phyloP scores from a whole-genome alignment of 768 basidiomycete genomes.

The Phanerodontia chrysosporium region DNA sequence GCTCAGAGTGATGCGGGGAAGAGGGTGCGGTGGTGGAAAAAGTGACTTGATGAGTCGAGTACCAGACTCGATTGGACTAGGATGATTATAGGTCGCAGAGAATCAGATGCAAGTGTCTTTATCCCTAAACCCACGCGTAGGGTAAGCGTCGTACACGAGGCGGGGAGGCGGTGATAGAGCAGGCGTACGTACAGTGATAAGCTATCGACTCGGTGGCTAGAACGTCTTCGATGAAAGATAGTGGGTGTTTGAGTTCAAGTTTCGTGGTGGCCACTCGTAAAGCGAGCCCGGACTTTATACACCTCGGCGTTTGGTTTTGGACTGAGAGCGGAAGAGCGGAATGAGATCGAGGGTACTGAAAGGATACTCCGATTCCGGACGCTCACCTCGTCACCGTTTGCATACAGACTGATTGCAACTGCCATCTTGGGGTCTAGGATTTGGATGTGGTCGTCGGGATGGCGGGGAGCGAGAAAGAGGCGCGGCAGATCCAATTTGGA shows the following conservation, averaged over 20 bases:
- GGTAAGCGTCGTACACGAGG: not conserved
- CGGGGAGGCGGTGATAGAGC: not conserved
- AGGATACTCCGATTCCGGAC: not conserved
- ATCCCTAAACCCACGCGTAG: not conserved
- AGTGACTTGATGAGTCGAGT: not conserved
- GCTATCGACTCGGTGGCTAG: not conserved
- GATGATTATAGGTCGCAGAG: not conserved
- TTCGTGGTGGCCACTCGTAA: not conserved
- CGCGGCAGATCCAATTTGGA: not conserved
- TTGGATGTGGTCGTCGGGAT: not conserved
- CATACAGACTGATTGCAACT: not conserved
- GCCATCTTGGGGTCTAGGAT: not conserved
- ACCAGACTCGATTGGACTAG: slow-evolving; percentile 2
- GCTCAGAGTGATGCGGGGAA: not conserved
- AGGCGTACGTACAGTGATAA: not conserved
- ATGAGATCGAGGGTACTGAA: not conserved
- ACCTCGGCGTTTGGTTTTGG: not conserved
- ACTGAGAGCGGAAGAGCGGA: not conserved
- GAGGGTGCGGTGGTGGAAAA: not conserved
- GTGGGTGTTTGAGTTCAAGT: not conserved
- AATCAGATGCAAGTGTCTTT: not conserved
- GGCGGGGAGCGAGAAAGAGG: not conserved
- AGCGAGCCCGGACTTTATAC: not conserved
- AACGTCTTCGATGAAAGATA: not conserved
- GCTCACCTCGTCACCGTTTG: not conserved